phyloP scores from a whole-genome alignment of 1,284 basidiomycete genomes.

The Cutaneotrichosporon spelunceum region DNA sequence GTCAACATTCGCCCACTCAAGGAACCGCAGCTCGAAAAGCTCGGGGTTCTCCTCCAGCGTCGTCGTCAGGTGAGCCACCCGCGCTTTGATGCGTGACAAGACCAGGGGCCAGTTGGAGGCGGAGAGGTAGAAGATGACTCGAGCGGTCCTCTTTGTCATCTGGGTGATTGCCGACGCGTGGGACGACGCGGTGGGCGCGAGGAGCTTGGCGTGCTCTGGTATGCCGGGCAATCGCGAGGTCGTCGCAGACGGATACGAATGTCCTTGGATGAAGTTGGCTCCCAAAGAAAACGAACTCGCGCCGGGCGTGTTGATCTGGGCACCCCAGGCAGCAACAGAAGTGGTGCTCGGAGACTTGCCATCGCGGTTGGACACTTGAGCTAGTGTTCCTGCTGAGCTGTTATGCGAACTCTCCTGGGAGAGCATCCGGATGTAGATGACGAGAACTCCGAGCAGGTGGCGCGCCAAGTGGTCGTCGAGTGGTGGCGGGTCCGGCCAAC shows the following conservation, averaged over 20 bases:
- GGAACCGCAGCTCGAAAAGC: conserved; percentile 50
- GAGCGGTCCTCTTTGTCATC: conserved; percentile 57
- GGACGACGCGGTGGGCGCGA: conserved; percentile 24
- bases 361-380: conserved; percentile 30
- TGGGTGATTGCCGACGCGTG: conserved; percentile 30
- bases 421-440: conserved; percentile 73
- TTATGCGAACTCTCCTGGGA: conserved; percentile 42
- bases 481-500: conserved; percentile 67
- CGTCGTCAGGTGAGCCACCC: conserved; percentile 57
- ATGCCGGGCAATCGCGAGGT: conserved; percentile 13
- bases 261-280: conserved; percentile 32
- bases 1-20: conserved; percentile 54
- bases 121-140: conserved; percentile 82
- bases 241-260: conserved; percentile 33
- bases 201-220: conserved; percentile 15
- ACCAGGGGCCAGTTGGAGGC: conserved; percentile 86
- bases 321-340: conserved; percentile 25
- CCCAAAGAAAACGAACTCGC: conserved; percentile 25
- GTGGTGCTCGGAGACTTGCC: conserved; percentile 24
- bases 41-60: conserved; percentile 56
- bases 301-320: conserved; percentile 8
- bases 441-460: conserved; percentile 77
- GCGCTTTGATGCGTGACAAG: conserved; percentile 66
- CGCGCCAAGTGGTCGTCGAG: conserved; percentile 83
- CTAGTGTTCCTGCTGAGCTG: conserved; percentile 16